Evolutionary conservation across 2,329 filamentous ascomycete species (phyloP).

Genomic region (Karstenula rhodostoma): DNA sequence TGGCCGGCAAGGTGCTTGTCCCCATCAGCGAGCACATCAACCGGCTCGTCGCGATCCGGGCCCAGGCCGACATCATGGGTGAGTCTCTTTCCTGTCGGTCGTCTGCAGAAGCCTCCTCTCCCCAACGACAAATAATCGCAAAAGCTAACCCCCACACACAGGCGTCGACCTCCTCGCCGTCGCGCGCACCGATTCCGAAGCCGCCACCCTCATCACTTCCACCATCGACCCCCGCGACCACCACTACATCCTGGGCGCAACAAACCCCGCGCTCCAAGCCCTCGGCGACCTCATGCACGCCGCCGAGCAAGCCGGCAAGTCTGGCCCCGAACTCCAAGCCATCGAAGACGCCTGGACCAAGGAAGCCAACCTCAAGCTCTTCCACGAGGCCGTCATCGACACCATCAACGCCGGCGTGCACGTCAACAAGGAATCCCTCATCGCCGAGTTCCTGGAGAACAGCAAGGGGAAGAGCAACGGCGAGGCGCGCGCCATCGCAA

Average conservation of each 20-base stretch:
- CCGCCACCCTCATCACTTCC: conserved; percentile 94
- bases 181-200: conserved; percentile 95
- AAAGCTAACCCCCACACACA: conserved; percentile 38
- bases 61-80: conserved; percentile 99
- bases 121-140: neutral
- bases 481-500: conserved; percentile 83
- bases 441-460: conserved; percentile 70
- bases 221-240: conserved; percentile 97
- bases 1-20: conserved; percentile 98
- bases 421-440: conserved; percentile 73
- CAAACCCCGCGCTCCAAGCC: conserved; percentile 83
- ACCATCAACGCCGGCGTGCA: conserved; percentile 75
- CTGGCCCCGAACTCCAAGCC: conserved; percentile 79
- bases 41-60: conserved; percentile 92
- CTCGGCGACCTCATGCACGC: conserved; percentile 90
- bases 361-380: conserved; percentile 83
- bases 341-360: conserved; percentile 90
- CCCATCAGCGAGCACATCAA: conserved; percentile 99
- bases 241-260: conserved; percentile 87
- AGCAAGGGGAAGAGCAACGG: conserved; percentile 84
- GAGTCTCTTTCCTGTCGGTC: conserved; percentile 34
- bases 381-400: conserved; percentile 87
- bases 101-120: too few species aligned
- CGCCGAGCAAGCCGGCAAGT: conserved; percentile 83
- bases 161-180: conserved; percentile 87